A percentile compares a stretch with the other conserved stretches of the same genome.
Conservation (phyloP, 805 yeast species). For the Schizosaccharomyces osmophilus region DNA sequence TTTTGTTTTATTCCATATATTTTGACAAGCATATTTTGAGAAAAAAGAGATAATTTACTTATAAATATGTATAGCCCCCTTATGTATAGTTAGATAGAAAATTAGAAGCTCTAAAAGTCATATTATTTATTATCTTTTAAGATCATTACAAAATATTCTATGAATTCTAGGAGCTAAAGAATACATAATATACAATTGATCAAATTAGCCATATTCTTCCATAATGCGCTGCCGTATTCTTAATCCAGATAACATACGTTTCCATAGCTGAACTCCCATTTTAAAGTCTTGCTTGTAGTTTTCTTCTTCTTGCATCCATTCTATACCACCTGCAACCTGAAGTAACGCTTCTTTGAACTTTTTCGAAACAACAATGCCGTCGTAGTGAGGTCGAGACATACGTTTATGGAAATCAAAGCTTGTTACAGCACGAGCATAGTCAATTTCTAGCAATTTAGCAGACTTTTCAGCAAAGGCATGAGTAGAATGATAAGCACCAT, state of each 20-base stretch:
- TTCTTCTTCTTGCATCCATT: not conserved
- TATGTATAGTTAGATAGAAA: too few relatives aligned
- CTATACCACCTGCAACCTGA: constrained; percentile 15
- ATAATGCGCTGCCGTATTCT: not conserved
- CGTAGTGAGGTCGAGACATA: constrained; percentile 34
- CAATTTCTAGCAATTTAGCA: constrained; percentile 43
- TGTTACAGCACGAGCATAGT: constrained; percentile 58
- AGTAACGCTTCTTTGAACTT: constrained; percentile 36
- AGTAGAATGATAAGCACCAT: constrained; percentile 41
- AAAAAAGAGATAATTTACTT: too few relatives aligned
- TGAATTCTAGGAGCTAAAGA: not conserved
- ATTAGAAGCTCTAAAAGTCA: too few relatives aligned
- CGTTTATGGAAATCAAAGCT: constrained; percentile 44
- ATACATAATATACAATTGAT: not conserved
- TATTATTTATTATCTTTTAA: too few relatives aligned
- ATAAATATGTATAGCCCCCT: too few relatives aligned
- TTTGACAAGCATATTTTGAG: too few relatives aligned
- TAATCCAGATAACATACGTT: not conserved
- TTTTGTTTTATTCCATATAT: too few relatives aligned
- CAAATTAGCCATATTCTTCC: not conserved
- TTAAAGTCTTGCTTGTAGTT: not conserved
- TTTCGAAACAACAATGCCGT: constrained; percentile 52
- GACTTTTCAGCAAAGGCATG: constrained; percentile 33
- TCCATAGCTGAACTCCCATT: not conserved
- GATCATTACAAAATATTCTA: too few relatives aligned